Evolutionary conservation across 352 stramenopile species (phyloP).

Genomic region (Blastocystis sp.): DNA sequence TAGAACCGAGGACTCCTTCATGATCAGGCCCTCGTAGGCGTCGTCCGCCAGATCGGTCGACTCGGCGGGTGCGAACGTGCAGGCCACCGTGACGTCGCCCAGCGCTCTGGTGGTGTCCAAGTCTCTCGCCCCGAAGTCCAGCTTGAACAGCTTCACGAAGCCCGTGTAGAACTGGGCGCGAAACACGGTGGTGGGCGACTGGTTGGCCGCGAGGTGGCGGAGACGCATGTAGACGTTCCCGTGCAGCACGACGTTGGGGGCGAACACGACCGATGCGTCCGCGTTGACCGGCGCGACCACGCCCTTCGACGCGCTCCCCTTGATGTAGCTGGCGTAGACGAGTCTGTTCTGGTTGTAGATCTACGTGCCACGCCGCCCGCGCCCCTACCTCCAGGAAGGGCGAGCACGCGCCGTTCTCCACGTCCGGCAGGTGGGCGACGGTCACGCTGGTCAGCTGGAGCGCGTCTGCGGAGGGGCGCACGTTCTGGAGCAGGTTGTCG

Average conservation of each 20-base stretch:
- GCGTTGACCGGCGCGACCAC: neutral
- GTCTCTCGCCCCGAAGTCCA: neutral
- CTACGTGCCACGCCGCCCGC: neutral
- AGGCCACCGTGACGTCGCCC: neutral
- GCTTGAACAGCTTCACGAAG: slow-evolving; percentile 40
- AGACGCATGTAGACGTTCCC: neutral
- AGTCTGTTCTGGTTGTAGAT: neutral
- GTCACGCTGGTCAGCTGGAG: neutral
- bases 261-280: neutral
- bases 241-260: neutral
- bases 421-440: neutral
- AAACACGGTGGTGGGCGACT: neutral
- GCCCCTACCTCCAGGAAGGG: slow-evolving; percentile 1
- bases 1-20: neutral
- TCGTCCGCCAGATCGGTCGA: neutral
- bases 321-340: neutral
- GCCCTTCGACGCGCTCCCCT: neutral
- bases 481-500: slow-evolving; percentile 22
- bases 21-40: neutral
- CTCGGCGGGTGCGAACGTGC: neutral
- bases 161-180: slow-evolving; percentile 33
- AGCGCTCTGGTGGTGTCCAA: neutral
- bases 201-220: neutral
- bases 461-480: neutral
- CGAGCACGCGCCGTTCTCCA: neutral